Evolutionary conservation across 2,329 filamentous ascomycete genomes (phyloP), one percentile per base, ranked within the genome.

Genomic region (Botrytis deweyae): DNA sequence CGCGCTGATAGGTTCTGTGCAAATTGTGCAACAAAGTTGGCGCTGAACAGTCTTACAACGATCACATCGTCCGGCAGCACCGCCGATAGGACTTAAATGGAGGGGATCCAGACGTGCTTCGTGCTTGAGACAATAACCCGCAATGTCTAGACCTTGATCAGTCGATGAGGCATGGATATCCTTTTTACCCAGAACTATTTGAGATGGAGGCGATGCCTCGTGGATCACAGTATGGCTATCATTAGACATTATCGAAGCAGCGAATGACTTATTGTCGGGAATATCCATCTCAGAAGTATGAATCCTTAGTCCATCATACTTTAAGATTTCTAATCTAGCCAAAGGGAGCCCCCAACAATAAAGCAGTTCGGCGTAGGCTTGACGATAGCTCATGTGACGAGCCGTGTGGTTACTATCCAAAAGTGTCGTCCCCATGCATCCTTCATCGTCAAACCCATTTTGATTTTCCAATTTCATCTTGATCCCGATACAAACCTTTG

Each of bases 371-470:
- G 90, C 89, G 77, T 92, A 92, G 0, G 87, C 86, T 74, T 88
- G 87, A 52, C 90, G 87, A 78, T 92, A 92, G 77, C 84, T 85
- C n/a, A 86, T 85, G 76, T 90, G 89, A 33, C 87, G 80, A 5
- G 83, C 80, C 8, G 83, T 81, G n/a, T 84, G 85, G 40, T 61
- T 73, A 7, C 86, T 83, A 62, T 90, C 87, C 25, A 92, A 84
- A 3, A 92, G 81, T 6, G 90, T 87, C 4, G 86, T 85, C 33
- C 84, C 86, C 78, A 91, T 85, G 85, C 89, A 91, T 20, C 89
- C 90, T 78, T 92, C 90, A 70, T 92, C 90, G 76, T 92, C 90
- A 77, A 92, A 92, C 33, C 87, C 85, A n/a, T 86, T 85, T 76
- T 90, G 88, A 75, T 92, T 89, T 78, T 88, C 87, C 76, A 91